phyloP scores from a whole-genome alignment of 2,329 filamentous ascomycete genomes.

The Juglanconis oblonga region DNA sequence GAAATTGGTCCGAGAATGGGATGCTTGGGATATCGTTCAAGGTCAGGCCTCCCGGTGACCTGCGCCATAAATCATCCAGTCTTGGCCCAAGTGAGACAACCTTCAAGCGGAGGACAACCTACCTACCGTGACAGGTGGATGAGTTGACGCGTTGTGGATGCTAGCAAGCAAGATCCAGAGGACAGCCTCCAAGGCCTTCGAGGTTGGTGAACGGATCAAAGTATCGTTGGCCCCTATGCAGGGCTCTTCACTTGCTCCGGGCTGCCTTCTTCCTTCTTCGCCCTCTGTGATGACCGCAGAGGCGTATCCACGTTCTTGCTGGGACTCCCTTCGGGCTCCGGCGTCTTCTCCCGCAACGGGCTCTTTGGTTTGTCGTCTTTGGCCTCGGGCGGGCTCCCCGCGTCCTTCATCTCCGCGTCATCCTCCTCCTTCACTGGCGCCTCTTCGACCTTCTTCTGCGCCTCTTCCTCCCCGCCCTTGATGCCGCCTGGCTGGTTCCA shows the following conservation, averaged over 20 bases:
- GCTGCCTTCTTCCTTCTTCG: neutral
- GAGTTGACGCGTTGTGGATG: too few relatives aligned
- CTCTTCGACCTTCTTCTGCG: constrained; percentile 14
- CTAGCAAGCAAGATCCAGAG: too few relatives aligned
- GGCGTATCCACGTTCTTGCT: neutral
- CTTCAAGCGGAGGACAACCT: too few relatives aligned
- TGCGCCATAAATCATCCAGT: too few relatives aligned
- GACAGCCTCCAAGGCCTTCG: too few relatives aligned
- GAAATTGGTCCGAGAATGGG: too few relatives aligned
- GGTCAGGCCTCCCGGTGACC: too few relatives aligned
- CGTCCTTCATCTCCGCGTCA: neutral
- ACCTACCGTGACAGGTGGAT: too few relatives aligned
- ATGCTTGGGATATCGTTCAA: too few relatives aligned
- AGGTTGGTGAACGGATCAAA: too few relatives aligned
- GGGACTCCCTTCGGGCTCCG: neutral
- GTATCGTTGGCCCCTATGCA: neutral
- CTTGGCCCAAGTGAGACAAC: too few relatives aligned
- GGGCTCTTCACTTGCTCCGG: neutral
- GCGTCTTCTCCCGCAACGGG: too few relatives aligned
- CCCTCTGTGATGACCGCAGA: neutral
- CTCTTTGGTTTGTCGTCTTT: neutral
- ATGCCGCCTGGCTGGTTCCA: constrained; percentile 25
- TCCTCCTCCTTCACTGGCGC: neutral
- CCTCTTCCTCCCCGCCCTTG: constrained; percentile 20
- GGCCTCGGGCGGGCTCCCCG: neutral